Conservation (phyloP, 441 rosid species). For the Bocquillonia castaneifolia region DNA sequence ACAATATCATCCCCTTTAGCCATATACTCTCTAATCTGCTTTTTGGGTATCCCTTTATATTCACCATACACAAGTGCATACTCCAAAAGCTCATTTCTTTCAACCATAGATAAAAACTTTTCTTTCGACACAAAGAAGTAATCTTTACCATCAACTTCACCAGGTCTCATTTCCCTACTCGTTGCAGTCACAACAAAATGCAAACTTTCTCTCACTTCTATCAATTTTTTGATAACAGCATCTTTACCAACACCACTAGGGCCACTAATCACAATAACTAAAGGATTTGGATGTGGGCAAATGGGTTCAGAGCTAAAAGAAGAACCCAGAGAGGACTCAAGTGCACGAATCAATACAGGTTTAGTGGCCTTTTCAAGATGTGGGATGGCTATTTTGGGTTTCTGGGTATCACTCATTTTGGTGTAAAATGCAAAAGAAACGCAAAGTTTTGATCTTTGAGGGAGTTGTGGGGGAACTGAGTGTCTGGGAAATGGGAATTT, state of each 20-base stretch:
- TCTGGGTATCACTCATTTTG: slow-evolving; percentile 52
- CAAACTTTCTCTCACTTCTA: slow-evolving; percentile 46
- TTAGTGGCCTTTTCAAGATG: slow-evolving; percentile 46
- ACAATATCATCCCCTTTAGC: slow-evolving; percentile 64
- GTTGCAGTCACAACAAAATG: slow-evolving; percentile 94
- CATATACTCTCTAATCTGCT: slow-evolving; percentile 58
- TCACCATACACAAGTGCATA: slow-evolving; percentile 88
- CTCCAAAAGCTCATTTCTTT: slow-evolving; percentile 66
- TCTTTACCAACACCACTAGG: slow-evolving; percentile 95
- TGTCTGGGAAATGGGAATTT: slow-evolving; percentile 9
- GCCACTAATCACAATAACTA: slow-evolving; percentile 73
- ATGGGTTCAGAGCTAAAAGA: slow-evolving; percentile 43
- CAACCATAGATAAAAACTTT: slow-evolving; percentile 60
- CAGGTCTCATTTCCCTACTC: slow-evolving; percentile 61
- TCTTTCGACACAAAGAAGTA: slow-evolving; percentile 69
- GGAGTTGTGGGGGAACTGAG: neutral
- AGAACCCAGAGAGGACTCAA: slow-evolving; percentile 61
- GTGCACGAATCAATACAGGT: slow-evolving; percentile 57
- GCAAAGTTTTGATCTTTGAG: slow-evolving; percentile 13
- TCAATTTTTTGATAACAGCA: slow-evolving; percentile 63
- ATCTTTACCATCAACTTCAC: slow-evolving; percentile 75
- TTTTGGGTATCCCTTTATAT: slow-evolving; percentile 79
- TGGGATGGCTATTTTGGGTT: slow-evolving; percentile 33
- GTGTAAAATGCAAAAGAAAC: slow-evolving; percentile 27
- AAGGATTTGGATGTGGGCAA: slow-evolving; percentile 50